Base-by-base conservation (phyloP, 305 asterid species). In the Fraxinus sp. region DNA sequence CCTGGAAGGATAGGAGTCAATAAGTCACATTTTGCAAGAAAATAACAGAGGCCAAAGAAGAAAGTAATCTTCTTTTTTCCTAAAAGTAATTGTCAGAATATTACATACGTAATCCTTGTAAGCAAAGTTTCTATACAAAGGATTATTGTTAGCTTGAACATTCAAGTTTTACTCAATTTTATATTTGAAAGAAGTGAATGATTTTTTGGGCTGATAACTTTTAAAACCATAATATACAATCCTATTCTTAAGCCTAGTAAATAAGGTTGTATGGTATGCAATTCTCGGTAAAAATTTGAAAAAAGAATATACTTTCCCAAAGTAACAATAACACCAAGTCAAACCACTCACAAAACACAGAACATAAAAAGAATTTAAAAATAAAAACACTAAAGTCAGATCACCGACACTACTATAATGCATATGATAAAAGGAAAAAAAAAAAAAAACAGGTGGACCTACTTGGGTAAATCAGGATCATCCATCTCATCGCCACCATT, bases 391-490 rank as follows among this genome's bases (percentile, higher is more conserved):
- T 76, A 81, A 83, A 88, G 85, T 79, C 30, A 82, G 76, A 44
- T 87, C 92, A 92, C 92, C 91, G 89, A 91, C 94, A 85, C 81
- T 83, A 78, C 86, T 41, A 81, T 44, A 77, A 78, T 83, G 74
- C 85, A 81, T 84, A 84, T 78, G 86, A 82, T 81, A 44, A 85
- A 82, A 46, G 49, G 3, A 37, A 39, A 41, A 41, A 36, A 84
- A 30, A 83, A 36, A 84, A 30, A 83, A 30, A 83, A 81, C 28
- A 18, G 81, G 57, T 71, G 81, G 84, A 89, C 97, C 89, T 94
- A 95, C 99, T 92, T 95, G 80, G 97, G 99, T 87, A 95, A 86
- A 88, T 94, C 97, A 70, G 99, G 91, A 86, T 93, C 98, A 85
- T 93, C 96, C 90, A 91, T 83, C 86, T 90, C 95, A 91, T 93